Evolutionary conservation across 345 rosid genomes (phyloP).

Genomic region (Mangifera indica): DNA sequence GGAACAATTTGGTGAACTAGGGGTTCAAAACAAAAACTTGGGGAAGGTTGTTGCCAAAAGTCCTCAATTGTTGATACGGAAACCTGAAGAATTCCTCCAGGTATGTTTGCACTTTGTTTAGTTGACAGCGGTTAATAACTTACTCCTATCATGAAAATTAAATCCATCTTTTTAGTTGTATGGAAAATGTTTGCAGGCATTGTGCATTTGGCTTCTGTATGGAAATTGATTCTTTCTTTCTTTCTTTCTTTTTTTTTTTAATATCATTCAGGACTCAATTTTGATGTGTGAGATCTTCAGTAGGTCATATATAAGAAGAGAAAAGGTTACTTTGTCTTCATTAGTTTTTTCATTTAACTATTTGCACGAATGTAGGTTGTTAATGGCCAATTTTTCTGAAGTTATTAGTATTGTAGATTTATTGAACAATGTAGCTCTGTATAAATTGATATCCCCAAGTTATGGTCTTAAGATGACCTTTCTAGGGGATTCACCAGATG

Average conservation of each 20-base stretch:
- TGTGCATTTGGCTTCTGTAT: too few species aligned
- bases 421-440: neutral
- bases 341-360: too few species aligned
- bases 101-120: conserved; percentile 27
- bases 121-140: too few species aligned
- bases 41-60: conserved; percentile 69
- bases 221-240: too few species aligned
- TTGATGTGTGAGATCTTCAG: too few species aligned
- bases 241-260: too few species aligned
- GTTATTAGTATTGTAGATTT: neutral
- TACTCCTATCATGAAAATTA: too few species aligned
- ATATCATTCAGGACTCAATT: too few species aligned
- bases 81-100: conserved; percentile 67
- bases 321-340: too few species aligned
- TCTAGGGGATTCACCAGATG: neutral
- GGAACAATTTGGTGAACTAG: conserved; percentile 50
- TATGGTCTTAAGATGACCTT: neutral
- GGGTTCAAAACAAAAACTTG: conserved; percentile 57
- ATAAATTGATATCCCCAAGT: neutral
- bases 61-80: conserved; percentile 76
- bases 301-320: too few species aligned
- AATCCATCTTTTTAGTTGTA: too few species aligned
- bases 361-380: neutral
- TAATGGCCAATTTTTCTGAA: neutral
- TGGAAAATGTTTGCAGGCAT: too few species aligned